phyloP scores from a whole-genome alignment of 192 early-diverging fungal species.

The Backusella sp. region DNA sequence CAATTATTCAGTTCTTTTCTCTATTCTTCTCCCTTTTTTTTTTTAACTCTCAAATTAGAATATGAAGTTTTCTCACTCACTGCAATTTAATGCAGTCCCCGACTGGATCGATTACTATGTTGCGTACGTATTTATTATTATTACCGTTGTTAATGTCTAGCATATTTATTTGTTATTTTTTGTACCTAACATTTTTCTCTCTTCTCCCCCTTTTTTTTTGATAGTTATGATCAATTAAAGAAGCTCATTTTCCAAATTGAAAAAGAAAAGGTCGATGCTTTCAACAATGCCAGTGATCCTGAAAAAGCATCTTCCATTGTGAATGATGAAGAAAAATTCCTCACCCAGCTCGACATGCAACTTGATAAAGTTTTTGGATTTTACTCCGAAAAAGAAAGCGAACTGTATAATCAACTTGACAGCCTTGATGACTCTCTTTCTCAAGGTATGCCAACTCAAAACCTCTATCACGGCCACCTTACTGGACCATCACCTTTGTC shows the following conservation, averaged over 20 bases:
- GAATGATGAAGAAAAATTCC: slow-evolving; percentile 42
- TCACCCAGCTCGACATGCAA: slow-evolving; percentile 66
- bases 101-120: slow-evolving; percentile 82
- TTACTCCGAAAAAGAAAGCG: slow-evolving; percentile 67
- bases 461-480: neutral
- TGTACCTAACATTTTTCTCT: slow-evolving; percentile 1
- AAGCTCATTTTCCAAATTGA: slow-evolving; percentile 37
- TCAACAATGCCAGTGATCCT: slow-evolving; percentile 12
- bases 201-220: neutral
- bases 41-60: neutral
- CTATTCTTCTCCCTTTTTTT: neutral
- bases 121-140: slow-evolving; percentile 56
- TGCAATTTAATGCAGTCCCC: slow-evolving; percentile 90
- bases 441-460: slow-evolving; percentile 2
- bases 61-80: slow-evolving; percentile 93
- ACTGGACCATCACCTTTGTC: neutral
- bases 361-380: slow-evolving; percentile 69
- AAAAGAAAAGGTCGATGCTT: slow-evolving; percentile 31
- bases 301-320: neutral
- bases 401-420: slow-evolving; percentile 55
- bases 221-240: slow-evolving; percentile 36
- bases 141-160: neutral
- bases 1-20: slow-evolving; percentile 2
- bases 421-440: slow-evolving; percentile 40
- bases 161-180: neutral